Evolutionary conservation across 148 eudicot species (phyloP), one percentile per base, ranked within the genome.

Genomic region (Rhododendron henanense): DNA sequence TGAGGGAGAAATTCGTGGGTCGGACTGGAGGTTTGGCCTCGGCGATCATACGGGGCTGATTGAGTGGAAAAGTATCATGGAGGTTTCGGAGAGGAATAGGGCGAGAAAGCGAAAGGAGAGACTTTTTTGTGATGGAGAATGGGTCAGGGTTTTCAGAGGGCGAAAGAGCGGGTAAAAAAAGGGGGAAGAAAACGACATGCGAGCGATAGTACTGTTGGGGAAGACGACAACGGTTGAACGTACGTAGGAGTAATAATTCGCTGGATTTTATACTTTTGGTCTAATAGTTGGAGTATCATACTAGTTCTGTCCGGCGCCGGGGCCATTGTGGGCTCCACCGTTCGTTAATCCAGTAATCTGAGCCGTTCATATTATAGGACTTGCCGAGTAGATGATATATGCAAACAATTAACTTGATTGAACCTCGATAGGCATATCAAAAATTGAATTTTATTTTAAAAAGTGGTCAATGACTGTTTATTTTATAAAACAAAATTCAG

Each of bases 41-140:
- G 44, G 88, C 48, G 83, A 90, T 90, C 95, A 93, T 92, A 84
- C 59, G 74, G 74, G 79, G 82, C 81, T 16, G 79, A 84, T 74
- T 33, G 5, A 65, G 48, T 41, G 47, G 61, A 47, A 47, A 39
- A 57, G 13, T 33, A 45, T 9, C 82, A 86, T 86, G 74, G 33
- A 67, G 25, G 14, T 59, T 39, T 51, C 3, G 44, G 57, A 76
- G 74, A 55, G 35, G 25, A 73, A 59, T n/a, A 69, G 76, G 8
- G 39, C 13, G 76, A 71, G 76, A 71, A 31, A 71, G 76, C 41
- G 19, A 13, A 3, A 71, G 19, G 76, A 71, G 35, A 14, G 18
- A 10, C 7, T 2, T 8, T 8, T 7, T 2, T 55, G 10, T 18
- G 21, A 4, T 18, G 21, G 37, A 71, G 37, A 31, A 11, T 71